phyloP scores from a whole-genome alignment of 306 rosid species.

The Aeschynomene evenia region DNA sequence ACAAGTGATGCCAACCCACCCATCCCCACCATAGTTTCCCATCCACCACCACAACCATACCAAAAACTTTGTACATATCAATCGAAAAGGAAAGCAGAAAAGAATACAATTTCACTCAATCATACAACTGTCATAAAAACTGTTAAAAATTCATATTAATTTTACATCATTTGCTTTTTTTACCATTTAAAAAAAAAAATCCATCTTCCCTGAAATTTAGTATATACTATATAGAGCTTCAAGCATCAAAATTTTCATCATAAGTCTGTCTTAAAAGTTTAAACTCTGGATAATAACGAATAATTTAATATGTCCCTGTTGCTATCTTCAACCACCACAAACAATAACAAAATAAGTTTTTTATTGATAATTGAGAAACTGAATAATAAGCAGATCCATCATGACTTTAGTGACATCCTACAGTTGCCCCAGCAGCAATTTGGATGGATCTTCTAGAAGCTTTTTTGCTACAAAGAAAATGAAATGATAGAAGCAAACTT shows the following conservation, averaged over 20 bases:
- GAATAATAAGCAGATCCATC: slow-evolving; percentile 45
- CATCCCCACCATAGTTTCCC: slow-evolving; percentile 39
- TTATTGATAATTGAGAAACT: background rate
- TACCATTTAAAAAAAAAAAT: background rate
- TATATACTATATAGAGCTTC: background rate
- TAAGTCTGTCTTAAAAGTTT: background rate
- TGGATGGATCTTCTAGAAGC: slow-evolving; percentile 60
- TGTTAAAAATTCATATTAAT: too few relatives aligned
- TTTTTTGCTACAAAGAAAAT: slow-evolving; percentile 26
- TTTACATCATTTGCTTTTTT: too few relatives aligned
- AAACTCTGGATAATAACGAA: background rate
- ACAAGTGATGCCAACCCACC: slow-evolving; percentile 32
- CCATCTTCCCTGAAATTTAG: too few relatives aligned
- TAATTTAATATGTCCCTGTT: background rate
- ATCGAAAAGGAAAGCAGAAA: slow-evolving; percentile 1
- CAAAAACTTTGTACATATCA: background rate
- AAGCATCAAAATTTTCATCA: background rate
- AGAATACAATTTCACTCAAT: background rate
- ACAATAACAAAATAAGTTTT: slow-evolving; percentile 12
- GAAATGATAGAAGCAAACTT: slow-evolving; percentile 26
- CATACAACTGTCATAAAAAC: background rate
- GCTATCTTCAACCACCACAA: slow-evolving; percentile 31
- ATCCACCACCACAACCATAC: background rate
- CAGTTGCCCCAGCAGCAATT: slow-evolving; percentile 31
- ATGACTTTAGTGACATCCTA: slow-evolving; percentile 43